phyloP scores from a whole-genome alignment of 495 filamentous ascomycete genomes.

The Ascodesmis nigricans region DNA sequence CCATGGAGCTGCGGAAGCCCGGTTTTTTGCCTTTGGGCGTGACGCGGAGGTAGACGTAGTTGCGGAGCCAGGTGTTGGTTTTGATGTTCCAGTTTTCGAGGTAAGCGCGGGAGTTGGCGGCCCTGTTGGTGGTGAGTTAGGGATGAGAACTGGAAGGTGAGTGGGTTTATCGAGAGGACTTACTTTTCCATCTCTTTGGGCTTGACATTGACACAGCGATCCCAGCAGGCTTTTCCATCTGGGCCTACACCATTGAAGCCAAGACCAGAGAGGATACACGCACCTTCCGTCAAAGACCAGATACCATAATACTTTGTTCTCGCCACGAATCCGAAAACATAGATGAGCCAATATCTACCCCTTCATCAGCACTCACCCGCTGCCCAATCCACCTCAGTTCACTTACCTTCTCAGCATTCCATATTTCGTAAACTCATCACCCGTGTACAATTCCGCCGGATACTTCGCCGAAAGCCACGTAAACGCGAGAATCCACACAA shows the following conservation, averaged over 20 bases:
- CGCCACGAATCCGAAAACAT: slow-evolving; percentile 60
- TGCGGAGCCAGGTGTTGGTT: slow-evolving; percentile 88
- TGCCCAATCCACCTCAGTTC: not conserved
- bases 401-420: slow-evolving; percentile 39
- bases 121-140: too few species aligned
- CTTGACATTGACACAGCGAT: slow-evolving; percentile 68
- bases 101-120: slow-evolving; percentile 76
- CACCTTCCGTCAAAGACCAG: slow-evolving; percentile 79
- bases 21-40: slow-evolving; percentile 92
- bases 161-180: too few species aligned
- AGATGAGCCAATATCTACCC: slow-evolving; percentile 35
- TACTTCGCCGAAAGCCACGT: slow-evolving; percentile 51
- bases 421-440: slow-evolving; percentile 39
- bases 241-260: slow-evolving; percentile 86
- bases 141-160: too few species aligned
- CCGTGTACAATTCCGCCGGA: slow-evolving; percentile 35
- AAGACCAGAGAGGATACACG: slow-evolving; percentile 81
- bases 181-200: slow-evolving; percentile 63
- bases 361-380: too few species aligned
- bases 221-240: slow-evolving; percentile 65
- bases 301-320: slow-evolving; percentile 90
- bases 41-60: slow-evolving; percentile 87
- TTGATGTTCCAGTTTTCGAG: slow-evolving; percentile 95
- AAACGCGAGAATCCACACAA: slow-evolving; percentile 61
- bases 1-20: slow-evolving; percentile 82